Evolutionary conservation across 2,329 filamentous ascomycete genomes (phyloP).

Genomic region (Sporothrix euskadiensis): DNA sequence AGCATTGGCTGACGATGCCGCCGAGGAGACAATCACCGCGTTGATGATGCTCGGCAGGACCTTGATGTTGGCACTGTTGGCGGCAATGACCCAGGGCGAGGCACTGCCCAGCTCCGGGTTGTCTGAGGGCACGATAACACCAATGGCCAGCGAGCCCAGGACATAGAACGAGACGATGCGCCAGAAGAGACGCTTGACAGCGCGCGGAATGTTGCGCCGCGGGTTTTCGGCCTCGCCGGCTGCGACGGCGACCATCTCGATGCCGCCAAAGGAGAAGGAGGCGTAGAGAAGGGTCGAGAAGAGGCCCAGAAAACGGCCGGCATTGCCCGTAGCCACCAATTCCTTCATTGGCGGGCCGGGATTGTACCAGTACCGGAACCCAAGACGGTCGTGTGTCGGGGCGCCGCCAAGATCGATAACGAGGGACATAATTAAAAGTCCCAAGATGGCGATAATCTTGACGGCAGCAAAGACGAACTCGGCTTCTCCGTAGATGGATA

Average conservation of each 20-base stretch:
- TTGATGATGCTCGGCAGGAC: conserved; percentile 73
- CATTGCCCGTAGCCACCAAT: conserved; percentile 30
- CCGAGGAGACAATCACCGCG: conserved; percentile 69
- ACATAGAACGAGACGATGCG: conserved; percentile 39
- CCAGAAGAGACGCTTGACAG: conserved; percentile 37
- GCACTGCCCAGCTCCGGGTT: conserved; percentile 41
- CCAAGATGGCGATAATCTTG: conserved; percentile 42
- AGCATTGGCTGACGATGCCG: conserved; percentile 69
- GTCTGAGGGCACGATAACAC: conserved; percentile 37
- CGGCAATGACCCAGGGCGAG: conserved; percentile 67
- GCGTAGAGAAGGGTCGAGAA: conserved; percentile 45
- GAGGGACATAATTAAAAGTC: conserved; percentile 52
- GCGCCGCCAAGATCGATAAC: conserved; percentile 46
- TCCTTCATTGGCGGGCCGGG: conserved; percentile 51
- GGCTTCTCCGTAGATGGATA: conserved; percentile 46
- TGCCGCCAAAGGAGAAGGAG: conserved; percentile 35
- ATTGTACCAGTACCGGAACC: conserved; percentile 45
- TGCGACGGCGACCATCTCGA: conserved; percentile 34
- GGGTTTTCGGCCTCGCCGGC: conserved; percentile 34
- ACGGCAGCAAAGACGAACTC: conserved; percentile 50
- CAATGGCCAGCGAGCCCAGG: conserved; percentile 38
- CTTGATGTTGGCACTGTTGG: conserved; percentile 64
- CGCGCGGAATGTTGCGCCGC: conserved; percentile 32
- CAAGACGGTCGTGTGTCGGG: conserved; percentile 36
- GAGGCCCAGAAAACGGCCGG: conserved; percentile 49